Evolutionary conservation across 164 flowering plant species (phyloP), one percentile per base, ranked within the genome.

Genomic region (Nymphaea colorata): DNA sequence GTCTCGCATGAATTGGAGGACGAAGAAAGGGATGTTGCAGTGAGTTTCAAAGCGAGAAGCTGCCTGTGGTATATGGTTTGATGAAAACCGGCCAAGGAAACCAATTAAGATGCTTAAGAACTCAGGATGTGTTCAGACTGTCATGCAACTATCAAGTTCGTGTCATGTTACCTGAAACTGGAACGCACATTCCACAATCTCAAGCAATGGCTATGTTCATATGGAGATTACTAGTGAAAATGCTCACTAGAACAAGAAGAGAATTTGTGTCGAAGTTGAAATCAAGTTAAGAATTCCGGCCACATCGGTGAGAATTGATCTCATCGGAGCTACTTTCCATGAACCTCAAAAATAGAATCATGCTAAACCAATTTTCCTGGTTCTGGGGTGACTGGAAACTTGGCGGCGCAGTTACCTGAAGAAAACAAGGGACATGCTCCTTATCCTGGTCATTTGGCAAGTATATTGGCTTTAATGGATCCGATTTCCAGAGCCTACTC

Each of bases 21-120:
- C 64, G 80, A 76, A 44, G 84, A 83, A 66, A 85, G 85, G 79
- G 73, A 74, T 11, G 77, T 82, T 67, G 72, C 78, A 63, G 66
- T 85, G 68, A 69, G 42, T 82, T 83, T 42, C 93, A 85, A 41
- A 84, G 88, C 64, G 87, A 87, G 83, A 87, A 85, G 69, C 87
- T 87, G 41, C 86, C 89, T 0, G 74, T 85, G 63, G 70, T 79
- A 65, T 81, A 76, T 70, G 89, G 87, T 5, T 70, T 87, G 65
- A 69, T 85, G 71, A 87, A 74, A 62, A 80, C 76, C 5, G 43
- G 69, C 43, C 69, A 80, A 73, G 85, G 83, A 65, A 36, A 36
- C 82, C 78, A 44, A 43, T 85, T 64, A 79, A 85, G 59, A 67
- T 85, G 44, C 77, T 44, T 69, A 85, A 85, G 74, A 85, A 85